phyloP scores from a whole-genome alignment of 1,284 basidiomycete genomes.

The Peniophora sp. region DNA sequence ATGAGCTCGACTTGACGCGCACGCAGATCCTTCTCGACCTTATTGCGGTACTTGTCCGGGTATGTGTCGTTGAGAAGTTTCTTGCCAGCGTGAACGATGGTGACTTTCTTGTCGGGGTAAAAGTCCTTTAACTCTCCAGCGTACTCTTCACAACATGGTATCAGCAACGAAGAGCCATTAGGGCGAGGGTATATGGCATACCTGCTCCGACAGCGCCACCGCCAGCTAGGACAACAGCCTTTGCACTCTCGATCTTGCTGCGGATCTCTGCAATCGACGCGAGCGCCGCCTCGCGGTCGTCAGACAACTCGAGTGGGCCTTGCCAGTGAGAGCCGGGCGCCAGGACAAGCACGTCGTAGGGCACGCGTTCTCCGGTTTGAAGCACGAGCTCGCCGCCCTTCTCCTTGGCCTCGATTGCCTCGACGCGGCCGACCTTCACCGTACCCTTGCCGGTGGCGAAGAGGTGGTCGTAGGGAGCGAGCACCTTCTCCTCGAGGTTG shows the following conservation, averaged over 20 bases:
- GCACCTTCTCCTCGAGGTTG: constrained; percentile 27
- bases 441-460: constrained; percentile 32
- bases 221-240: constrained; percentile 39
- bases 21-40: constrained; percentile 26
- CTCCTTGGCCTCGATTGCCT: constrained; percentile 25
- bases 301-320: constrained; percentile 33
- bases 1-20: constrained; percentile 36
- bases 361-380: constrained; percentile 31
- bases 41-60: constrained; percentile 35
- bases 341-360: constrained; percentile 38
- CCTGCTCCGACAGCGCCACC: constrained; percentile 46
- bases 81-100: constrained; percentile 42
- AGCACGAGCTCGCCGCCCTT: constrained; percentile 30
- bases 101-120: constrained; percentile 44
- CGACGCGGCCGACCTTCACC: constrained; percentile 28
- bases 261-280: constrained; percentile 28
- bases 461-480: constrained; percentile 33
- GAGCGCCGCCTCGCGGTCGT: constrained; percentile 22
- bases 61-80: constrained; percentile 44
- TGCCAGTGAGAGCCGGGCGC: constrained; percentile 41
- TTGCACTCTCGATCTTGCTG: constrained; percentile 30
- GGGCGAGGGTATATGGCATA: constrained; percentile 15
- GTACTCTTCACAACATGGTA: constrained; percentile 22
- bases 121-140: constrained; percentile 44
- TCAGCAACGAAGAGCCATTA: constrained; percentile 12